These are phyloP conservation scores for Polychytrium aggregatum DNA, from an alignment of 192 early-diverging fungal species.

Conservation along the genomic window DNA sequence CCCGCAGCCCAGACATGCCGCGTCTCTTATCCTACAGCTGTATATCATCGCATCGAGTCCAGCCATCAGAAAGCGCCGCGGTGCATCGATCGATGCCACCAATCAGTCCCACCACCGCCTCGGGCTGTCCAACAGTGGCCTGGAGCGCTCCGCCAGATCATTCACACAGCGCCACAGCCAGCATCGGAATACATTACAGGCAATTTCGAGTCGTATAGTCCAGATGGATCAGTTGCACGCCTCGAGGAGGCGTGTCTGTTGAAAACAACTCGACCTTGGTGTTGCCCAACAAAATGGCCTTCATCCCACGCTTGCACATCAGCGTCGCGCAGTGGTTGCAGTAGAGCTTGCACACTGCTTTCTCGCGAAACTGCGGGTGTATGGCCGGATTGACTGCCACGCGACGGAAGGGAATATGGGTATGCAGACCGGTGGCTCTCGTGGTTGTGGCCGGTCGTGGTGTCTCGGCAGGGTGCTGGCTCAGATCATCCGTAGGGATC, in stretches of 20 bases:
- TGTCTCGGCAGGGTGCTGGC: too few relatives aligned
- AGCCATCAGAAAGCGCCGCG: not conserved
- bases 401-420: too few relatives aligned
- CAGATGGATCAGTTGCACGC: constrained; percentile 35
- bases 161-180: too few relatives aligned
- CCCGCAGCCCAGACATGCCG: constrained; percentile 42
- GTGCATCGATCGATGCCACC: not conserved
- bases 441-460: too few relatives aligned
- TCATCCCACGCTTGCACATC: constrained; percentile 44
- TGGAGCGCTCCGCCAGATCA: too few relatives aligned
- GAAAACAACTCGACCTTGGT: constrained; percentile 45
- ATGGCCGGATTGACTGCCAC: constrained; percentile 31
- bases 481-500: too few relatives aligned
- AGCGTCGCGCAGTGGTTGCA: constrained; percentile 29
- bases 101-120: not conserved
- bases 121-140: too few relatives aligned
- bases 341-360: constrained; percentile 38
- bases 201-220: constrained; percentile 47
- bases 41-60: not conserved
- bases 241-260: constrained; percentile 38
- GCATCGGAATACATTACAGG: constrained; percentile 14
- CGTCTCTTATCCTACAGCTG: constrained; percentile 39
- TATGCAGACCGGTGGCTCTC: too few relatives aligned
- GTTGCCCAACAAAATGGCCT: constrained; percentile 45
- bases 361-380: constrained; percentile 42